Conservation (phyloP, 1,284 basidiomycete species). For the Pseudozyma thailandica region DNA sequence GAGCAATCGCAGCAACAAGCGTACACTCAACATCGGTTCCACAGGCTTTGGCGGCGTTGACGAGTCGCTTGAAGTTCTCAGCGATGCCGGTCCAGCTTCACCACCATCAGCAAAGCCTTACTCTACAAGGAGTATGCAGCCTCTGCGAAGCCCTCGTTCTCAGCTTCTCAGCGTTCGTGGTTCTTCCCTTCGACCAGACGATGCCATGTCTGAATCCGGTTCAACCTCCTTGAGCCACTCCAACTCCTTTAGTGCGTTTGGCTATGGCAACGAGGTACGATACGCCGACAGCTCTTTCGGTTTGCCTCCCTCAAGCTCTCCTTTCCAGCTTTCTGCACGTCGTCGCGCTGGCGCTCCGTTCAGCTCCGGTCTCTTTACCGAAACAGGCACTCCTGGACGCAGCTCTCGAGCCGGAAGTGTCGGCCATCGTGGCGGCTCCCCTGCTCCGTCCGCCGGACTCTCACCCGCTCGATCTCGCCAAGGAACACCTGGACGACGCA, state of each 20-base stretch:
- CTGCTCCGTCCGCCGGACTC: conserved; percentile 30
- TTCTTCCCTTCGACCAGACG: conserved; percentile 48
- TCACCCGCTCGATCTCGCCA: conserved; percentile 26
- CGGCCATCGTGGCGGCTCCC: conserved; percentile 26
- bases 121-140: conserved; percentile 7
- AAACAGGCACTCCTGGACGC: conserved; percentile 23
- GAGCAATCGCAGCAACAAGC: conserved; percentile 36
- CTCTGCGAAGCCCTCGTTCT: conserved; percentile 39
- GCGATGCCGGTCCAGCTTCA: conserved; percentile 22
- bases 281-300: conserved; percentile 46
- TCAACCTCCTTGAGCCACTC: conserved; percentile 41
- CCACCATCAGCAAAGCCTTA: conserved; percentile 21
- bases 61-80: conserved; percentile 16
- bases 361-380: conserved; percentile 20
- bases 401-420: conserved; percentile 29
- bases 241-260: conserved; percentile 47
- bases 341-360: conserved; percentile 21
- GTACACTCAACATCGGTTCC: conserved; percentile 20
- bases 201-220: conserved; percentile 44
- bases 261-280: conserved; percentile 53
- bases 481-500: conserved; percentile 40
- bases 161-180: conserved; percentile 26
- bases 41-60: conserved; percentile 6
- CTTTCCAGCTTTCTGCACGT: conserved; percentile 50
- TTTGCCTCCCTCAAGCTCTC: conserved; percentile 43